Conservation (phyloP, 148 eudicot genomes). For the Rhododendron kiyosumense region DNA sequence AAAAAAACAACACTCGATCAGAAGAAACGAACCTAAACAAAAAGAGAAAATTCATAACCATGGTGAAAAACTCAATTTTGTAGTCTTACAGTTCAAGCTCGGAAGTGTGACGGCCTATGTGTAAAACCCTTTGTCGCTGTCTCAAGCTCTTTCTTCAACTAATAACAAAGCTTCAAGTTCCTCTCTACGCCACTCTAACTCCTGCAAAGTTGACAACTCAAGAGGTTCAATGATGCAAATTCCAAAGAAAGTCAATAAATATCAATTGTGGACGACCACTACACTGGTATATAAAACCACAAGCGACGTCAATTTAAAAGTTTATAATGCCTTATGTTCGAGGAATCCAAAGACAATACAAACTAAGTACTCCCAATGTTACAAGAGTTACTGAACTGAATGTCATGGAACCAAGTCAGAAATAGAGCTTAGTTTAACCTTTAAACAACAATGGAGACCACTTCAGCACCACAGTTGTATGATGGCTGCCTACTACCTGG, state of each 20-base stretch:
- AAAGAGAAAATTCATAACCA: neutral
- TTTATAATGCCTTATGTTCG: neutral
- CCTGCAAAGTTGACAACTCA: slow-evolving; percentile 46
- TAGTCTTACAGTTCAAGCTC: neutral
- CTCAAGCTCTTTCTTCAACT: slow-evolving; percentile 36
- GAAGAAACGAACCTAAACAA: neutral
- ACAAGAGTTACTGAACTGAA: no score
- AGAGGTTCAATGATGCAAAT: no score
- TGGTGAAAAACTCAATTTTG: neutral
- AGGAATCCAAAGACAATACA: neutral
- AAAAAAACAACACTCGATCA: neutral
- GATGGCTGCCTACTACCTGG: no score
- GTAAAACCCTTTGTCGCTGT: neutral
- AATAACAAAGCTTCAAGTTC: slow-evolving; percentile 84
- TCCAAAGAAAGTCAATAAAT: slow-evolving; percentile 31
- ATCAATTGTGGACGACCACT: no score
- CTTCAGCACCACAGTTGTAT: no score
- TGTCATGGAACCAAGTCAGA: no score
- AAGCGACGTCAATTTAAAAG: no score
- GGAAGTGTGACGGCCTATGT: neutral
- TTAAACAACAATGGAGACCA: no score
- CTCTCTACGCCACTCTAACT: slow-evolving; percentile 58
- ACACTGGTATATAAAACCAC: no score
- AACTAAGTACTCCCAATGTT: neutral
- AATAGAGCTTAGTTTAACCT: neutral